phyloP scores from a whole-genome alignment of 768 basidiomycete genomes.

The Flagelloscypha sp. region DNA sequence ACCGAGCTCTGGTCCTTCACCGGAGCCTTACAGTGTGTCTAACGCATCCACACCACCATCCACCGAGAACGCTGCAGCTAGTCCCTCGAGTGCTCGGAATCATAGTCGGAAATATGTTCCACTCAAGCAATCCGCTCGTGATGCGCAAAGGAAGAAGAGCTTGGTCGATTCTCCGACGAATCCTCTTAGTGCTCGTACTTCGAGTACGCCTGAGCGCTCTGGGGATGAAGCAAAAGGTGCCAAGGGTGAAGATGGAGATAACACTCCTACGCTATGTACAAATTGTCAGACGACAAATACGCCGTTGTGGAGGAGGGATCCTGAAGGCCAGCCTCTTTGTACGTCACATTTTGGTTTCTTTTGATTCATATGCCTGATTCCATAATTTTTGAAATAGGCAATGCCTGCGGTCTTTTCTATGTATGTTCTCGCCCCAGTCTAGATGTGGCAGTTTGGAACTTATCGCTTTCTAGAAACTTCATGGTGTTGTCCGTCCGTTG shows the following conservation, averaged over 20 bases:
- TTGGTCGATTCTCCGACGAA: slow-evolving; percentile 19
- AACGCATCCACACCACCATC: slow-evolving; percentile 71
- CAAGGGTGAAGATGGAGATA: slow-evolving; percentile 54
- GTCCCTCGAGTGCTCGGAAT: slow-evolving; percentile 19
- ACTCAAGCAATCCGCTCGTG: slow-evolving; percentile 53
- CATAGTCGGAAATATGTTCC: slow-evolving; percentile 54
- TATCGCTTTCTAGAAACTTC: slow-evolving; percentile 74
- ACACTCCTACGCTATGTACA: slow-evolving; percentile 76
- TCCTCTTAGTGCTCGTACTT: slow-evolving; percentile 33
- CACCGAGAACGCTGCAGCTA: slow-evolving; percentile 36
- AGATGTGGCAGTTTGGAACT: slow-evolving; percentile 8
- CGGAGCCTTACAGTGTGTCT: slow-evolving; percentile 62
- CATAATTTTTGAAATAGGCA: slow-evolving; percentile 38
- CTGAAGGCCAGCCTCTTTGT: slow-evolving; percentile 89
- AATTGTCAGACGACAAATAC: slow-evolving; percentile 97
- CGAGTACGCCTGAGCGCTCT: slow-evolving; percentile 59
- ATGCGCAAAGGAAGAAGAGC: slow-evolving; percentile 46
- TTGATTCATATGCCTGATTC: slow-evolving; percentile 12
- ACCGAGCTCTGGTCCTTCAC: slow-evolving; percentile 66
- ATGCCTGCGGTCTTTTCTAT: slow-evolving; percentile 90
- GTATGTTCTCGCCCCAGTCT: slow-evolving; percentile 39
- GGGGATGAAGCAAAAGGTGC: slow-evolving; percentile 20
- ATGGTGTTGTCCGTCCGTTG: slow-evolving; percentile 88
- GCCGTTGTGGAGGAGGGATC: slow-evolving; percentile 86
- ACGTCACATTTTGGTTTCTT: slow-evolving; percentile 22